These are phyloP conservation scores for Talaromyces thailandensis DNA, from an alignment of 495 filamentous ascomycete genomes.

Conservation along the genomic window DNA sequence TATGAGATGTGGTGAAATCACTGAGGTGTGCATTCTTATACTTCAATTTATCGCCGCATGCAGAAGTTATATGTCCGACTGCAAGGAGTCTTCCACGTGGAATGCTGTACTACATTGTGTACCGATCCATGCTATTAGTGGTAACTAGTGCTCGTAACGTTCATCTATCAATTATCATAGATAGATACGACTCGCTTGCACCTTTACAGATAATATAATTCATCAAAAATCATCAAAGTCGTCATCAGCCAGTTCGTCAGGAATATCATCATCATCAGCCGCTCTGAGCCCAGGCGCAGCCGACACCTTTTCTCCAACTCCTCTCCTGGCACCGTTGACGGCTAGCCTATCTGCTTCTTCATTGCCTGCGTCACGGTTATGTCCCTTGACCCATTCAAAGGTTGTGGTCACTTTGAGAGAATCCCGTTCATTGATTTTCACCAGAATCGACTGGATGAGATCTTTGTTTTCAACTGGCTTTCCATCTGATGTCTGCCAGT, in stretches of 20 bases:
- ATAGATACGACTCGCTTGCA: background rate
- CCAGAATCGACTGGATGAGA: constrained; percentile 62
- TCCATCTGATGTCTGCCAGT: constrained; percentile 62
- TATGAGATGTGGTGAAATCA: too few species aligned
- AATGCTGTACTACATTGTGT: background rate
- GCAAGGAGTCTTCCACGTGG: background rate
- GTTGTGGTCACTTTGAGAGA: constrained; percentile 49
- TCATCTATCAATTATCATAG: background rate
- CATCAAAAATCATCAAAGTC: constrained; percentile 14
- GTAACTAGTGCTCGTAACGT: background rate
- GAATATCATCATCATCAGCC: constrained; percentile 10
- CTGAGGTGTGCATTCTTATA: background rate
- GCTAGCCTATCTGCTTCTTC: constrained; percentile 74
- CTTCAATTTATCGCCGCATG: background rate
- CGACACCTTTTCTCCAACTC: constrained; percentile 22
- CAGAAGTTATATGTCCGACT: background rate
- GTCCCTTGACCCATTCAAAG: constrained; percentile 87
- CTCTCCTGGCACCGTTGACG: constrained; percentile 44
- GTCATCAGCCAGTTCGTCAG: constrained; percentile 25
- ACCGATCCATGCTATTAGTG: background rate
- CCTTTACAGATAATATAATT: background rate
- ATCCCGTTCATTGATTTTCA: constrained; percentile 62
- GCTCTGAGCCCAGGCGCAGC: background rate
- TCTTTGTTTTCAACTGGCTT: constrained; percentile 80
- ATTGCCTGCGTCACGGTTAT: constrained; percentile 61